phyloP scores from a whole-genome alignment of 2,329 filamentous ascomycete genomes.

The Paracoccidioides brasiliensis region DNA sequence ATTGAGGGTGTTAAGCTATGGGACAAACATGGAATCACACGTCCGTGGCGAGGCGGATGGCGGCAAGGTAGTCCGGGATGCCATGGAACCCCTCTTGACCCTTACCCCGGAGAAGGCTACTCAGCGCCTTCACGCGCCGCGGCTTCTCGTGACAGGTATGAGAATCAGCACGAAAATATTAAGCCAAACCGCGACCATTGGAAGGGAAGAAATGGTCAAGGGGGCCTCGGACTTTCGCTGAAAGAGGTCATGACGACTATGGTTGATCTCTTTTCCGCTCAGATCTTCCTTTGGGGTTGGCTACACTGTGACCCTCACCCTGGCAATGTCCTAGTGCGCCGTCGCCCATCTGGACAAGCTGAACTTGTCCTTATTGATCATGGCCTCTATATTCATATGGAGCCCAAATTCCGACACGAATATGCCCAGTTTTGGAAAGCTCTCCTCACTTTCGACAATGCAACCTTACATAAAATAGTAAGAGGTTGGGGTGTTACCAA shows the following conservation, averaged over 20 bases:
- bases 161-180: constrained; percentile 42
- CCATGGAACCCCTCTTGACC: constrained; percentile 49
- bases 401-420: constrained; percentile 66
- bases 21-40: constrained; percentile 73
- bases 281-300: constrained; percentile 94
- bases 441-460: constrained; percentile 85
- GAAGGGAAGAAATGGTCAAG: constrained; percentile 57
- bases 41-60: constrained; percentile 65
- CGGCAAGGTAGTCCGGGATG: constrained; percentile 67
- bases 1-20: constrained; percentile 87
- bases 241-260: constrained; percentile 93
- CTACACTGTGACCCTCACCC: constrained; percentile 97
- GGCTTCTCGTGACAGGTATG: constrained; percentile 22
- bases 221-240: constrained; percentile 69
- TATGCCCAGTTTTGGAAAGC: constrained; percentile 90
- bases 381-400: constrained; percentile 88
- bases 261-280: constrained; percentile 89
- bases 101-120: constrained; percentile 28
- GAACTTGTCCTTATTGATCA: constrained; percentile 96
- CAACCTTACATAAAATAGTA: constrained; percentile 59
- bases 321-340: constrained; percentile 90
- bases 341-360: constrained; percentile 64
- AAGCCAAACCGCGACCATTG: constrained; percentile 73
- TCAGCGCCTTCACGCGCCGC: constrained; percentile 16
- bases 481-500: constrained; percentile 76